Evolutionary conservation across 495 filamentous ascomycete genomes (phyloP), one percentile per base, ranked within the genome.

Genomic region (Neurospora sublineolata): DNA sequence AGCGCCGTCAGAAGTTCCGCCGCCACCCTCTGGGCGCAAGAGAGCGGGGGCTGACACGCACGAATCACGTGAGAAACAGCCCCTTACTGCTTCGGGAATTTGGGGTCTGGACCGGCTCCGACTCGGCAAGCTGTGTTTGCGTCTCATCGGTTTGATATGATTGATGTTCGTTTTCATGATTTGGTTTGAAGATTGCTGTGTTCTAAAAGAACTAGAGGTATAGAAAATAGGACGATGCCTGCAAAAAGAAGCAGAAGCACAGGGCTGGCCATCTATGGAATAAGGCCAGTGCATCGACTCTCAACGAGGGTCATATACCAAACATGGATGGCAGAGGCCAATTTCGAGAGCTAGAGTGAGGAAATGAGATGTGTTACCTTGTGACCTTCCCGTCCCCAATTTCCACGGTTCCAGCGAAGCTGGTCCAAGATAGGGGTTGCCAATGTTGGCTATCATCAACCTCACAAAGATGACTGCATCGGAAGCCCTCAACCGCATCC

Each of bases 1-100:
- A 69, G 68, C 68, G 18, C 52, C 52, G 52, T 33, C 52, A 64
- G 27, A 33, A 64, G 52, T 64, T 33, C 73, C 71, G 68, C 60
- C 69, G 72, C 72, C 69, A 70, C 68, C 37, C 44, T 33, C 72
- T 71, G 60, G 64, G 11, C 16, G 69, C 14, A 41, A 39, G 52
- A 33, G 27, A 46, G 71, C 42, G 68, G 73, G 60, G 67, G 72
- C 74, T 73, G 72, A 73, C 67, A 68, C 38, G 40, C 33, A 12
- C 41, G 40, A 30, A 69, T 75, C 73, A 75, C 73, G 73, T 75
- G 73, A 64, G 23, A 16, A 41, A 36, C 67, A 46, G 69, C 38
- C 60, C 69, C 52, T 64, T 64, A 64, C 52, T 64, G 52, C 23
- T 18, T 64, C 52, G 52, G 52, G 52, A 64, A 64, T 64, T 64